These are phyloP conservation scores for Paecilomyces variotii DNA, from an alignment of 2,329 filamentous ascomycete species.

Conservation along the genomic window DNA sequence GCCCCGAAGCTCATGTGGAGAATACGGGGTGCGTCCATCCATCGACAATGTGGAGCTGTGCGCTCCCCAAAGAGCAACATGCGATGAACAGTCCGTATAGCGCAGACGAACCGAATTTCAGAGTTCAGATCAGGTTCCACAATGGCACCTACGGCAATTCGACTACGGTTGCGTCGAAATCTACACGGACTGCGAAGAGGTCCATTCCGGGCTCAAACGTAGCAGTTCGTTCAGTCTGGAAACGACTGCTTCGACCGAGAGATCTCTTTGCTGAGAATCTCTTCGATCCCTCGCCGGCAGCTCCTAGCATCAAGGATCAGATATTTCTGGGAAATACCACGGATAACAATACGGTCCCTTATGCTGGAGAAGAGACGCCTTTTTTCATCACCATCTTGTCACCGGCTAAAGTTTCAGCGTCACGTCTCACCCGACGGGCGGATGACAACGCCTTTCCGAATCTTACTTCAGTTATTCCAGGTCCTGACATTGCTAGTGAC, in stretches of 20 bases:
- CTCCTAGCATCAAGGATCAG: conserved; percentile 57
- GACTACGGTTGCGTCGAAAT: conserved; percentile 46
- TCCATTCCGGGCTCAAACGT: conserved; percentile 21
- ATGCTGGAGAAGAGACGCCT: conserved; percentile 77
- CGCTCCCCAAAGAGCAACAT: conserved; percentile 71
- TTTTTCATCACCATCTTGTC: conserved; percentile 73
- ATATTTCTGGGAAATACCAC: conserved; percentile 79
- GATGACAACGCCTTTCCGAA: conserved; percentile 31
- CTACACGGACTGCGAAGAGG: conserved; percentile 19
- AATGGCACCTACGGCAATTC: conserved; percentile 52
- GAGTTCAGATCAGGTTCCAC: conserved; percentile 61
- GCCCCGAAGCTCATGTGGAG: conserved; percentile 58
- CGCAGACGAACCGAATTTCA: conserved; percentile 66
- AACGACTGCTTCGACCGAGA: conserved; percentile 18
- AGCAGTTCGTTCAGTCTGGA: conserved; percentile 21
- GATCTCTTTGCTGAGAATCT: conserved; percentile 14
- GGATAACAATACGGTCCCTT: conserved; percentile 62
- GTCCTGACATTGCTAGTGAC: conserved; percentile 55
- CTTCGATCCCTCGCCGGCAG: conserved; percentile 38
- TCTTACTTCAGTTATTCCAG: conserved; percentile 51
- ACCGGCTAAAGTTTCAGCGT: conserved; percentile 31
- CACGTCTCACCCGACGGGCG: conserved; percentile 29
- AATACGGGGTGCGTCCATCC: conserved; percentile 63
- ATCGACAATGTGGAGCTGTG: conserved; percentile 76
- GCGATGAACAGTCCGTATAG: conserved; percentile 54